Evolutionary conservation across 768 basidiomycete genomes (phyloP).

Genomic region (Sporobolomyces phaffii): DNA sequence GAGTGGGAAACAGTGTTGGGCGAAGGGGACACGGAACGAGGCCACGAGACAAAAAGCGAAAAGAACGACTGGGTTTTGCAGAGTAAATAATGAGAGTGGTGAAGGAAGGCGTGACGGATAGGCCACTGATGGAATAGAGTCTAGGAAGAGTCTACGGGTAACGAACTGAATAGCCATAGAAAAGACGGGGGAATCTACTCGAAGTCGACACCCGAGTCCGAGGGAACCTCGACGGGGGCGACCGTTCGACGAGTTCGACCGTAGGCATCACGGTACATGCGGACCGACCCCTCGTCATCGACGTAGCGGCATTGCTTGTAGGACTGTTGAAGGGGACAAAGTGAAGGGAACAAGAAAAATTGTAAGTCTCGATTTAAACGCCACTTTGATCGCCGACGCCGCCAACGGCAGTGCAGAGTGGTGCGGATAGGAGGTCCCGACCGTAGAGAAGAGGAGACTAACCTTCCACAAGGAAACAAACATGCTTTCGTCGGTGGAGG

Average conservation of each 20-base stretch:
- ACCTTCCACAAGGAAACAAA: slow-evolving; percentile 62
- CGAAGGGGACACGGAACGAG: too few species aligned
- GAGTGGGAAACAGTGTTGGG: too few species aligned
- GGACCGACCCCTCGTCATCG: slow-evolving; percentile 55
- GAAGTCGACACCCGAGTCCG: slow-evolving; percentile 61
- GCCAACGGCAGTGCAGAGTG: too few species aligned
- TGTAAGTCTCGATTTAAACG: too few species aligned
- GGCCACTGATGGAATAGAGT: too few species aligned
- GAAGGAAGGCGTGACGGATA: neutral
- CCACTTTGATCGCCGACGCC: too few species aligned
- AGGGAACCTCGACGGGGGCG: slow-evolving; percentile 56
- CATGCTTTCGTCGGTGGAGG: slow-evolving; percentile 46
- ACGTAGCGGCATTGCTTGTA: slow-evolving; percentile 58
- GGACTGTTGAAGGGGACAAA: neutral
- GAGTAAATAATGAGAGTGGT: neutral
- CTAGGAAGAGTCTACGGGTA: neutral
- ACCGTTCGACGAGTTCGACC: slow-evolving; percentile 70
- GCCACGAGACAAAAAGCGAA: too few species aligned
- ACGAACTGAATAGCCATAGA: neutral
- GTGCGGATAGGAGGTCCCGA: too few species aligned
- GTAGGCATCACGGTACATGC: slow-evolving; percentile 67
- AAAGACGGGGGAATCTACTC: neutral
- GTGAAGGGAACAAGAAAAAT: too few species aligned
- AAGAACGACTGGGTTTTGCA: neutral
- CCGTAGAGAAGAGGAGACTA: neutral